phyloP scores from a whole-genome alignment of 352 stramenopile genomes.

The Saprolegnia parasitica region DNA sequence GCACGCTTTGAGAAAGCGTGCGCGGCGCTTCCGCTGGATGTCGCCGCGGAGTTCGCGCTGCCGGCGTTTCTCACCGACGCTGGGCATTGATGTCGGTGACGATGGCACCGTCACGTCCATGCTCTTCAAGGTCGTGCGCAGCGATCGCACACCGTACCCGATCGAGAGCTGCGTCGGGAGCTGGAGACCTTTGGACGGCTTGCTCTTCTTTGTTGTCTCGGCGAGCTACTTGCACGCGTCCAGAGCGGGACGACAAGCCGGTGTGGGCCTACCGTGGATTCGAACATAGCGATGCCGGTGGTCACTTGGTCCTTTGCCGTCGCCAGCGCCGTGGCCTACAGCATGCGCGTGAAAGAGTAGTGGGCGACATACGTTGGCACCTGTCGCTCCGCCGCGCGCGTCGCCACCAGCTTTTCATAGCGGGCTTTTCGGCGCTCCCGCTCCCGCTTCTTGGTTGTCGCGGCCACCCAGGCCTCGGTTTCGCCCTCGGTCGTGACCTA shows the following conservation, averaged over 20 bases:
- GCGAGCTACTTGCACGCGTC: neutral
- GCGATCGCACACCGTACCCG: slow-evolving; percentile 61
- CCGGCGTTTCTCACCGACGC: slow-evolving; percentile 15
- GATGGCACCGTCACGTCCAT: neutral
- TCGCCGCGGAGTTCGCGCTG: slow-evolving; percentile 31
- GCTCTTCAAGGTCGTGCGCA: slow-evolving; percentile 44
- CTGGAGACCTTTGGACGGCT: slow-evolving; percentile 1
- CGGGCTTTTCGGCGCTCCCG: slow-evolving; percentile 48
- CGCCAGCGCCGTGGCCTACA: slow-evolving; percentile 1
- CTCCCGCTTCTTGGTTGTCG: slow-evolving; percentile 52
- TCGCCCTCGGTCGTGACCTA: slow-evolving; percentile 44
- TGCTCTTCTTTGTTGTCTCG: neutral
- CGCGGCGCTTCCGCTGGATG: slow-evolving; percentile 3
- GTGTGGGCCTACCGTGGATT: neutral
- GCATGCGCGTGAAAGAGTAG: no score
- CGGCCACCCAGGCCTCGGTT: slow-evolving; percentile 59
- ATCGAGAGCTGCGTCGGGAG: slow-evolving; percentile 43
- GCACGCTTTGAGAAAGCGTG: slow-evolving; percentile 23
- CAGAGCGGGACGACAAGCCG: neutral
- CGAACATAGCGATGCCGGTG: slow-evolving; percentile 4
- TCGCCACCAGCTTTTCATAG: slow-evolving; percentile 56
- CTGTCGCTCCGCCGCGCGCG: slow-evolving; percentile 40
- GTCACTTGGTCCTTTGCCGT: neutral
- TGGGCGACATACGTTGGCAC: slow-evolving; percentile 31
- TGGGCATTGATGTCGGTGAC: neutral